Base-by-base conservation (phyloP, 208 protist species). In the Acanthamoeba lenticulata region DNA sequence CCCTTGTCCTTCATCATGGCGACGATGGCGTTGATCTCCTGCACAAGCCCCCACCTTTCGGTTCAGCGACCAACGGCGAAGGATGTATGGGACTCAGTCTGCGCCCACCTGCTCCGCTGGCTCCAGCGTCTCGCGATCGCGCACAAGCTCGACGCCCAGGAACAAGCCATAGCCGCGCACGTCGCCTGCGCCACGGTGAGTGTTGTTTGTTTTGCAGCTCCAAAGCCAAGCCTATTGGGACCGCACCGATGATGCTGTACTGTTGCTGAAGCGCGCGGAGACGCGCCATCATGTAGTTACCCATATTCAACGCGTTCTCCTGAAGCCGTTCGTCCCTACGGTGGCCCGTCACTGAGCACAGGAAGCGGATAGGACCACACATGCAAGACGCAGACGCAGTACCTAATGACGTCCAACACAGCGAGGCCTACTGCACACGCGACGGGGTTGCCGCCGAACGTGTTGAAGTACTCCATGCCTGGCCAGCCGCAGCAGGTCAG, bases 391-490 rank as follows among this genome's bases (percentile, higher is more conserved):
- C 45, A 52, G 9, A 52, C 45, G 9, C 5, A 52, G 69, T n/a
- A 81, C 69, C 69, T 34, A 15, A 93, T 93, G 13, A 93, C 90
- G 21, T 93, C 65, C 9, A 93, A 36, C 60, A 93, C 90, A 38
- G 90, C 90, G 13, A 77, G 44, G 7, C 90, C 90, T 21, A 93
- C 65, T 34, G 90, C 90, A 29, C 90, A 93, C 0, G 90, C 36
- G 3, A 93, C 90, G 2, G 90, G 90, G 40, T 93, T 93, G 21
- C 90, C 90, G 5, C 86, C 86, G 72, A 72, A 91, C 0, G 92
- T 94, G 49, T 90, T 94, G 45, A 94, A 94, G 74, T 94, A 90
- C 60, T 91, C 91, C 79, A 94, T 94, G 60, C 91, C 83, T 69
- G 83, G 6, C n/a, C 11, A 5, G 5, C 2, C 17, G 9, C 1